Percentiles rank a stretch among this genome's conserved stretches.
Evolutionary conservation across 2,329 filamentous ascomycete genomes (phyloP).

Genomic region (Tolypocladium tropicale): DNA sequence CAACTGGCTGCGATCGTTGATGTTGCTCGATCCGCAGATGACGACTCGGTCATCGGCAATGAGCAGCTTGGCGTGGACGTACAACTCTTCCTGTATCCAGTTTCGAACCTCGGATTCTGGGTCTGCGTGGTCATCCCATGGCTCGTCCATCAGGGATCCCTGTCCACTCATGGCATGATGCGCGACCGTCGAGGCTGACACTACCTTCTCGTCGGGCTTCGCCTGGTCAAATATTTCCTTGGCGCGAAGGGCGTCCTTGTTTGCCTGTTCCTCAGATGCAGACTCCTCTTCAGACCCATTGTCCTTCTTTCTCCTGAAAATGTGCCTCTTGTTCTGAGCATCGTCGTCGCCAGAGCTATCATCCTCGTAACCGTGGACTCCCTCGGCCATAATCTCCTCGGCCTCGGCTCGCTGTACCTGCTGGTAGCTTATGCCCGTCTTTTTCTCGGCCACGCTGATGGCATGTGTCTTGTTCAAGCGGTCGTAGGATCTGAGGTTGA

Average conservation of each 20-base stretch:
- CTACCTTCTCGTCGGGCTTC: constrained; percentile 23
- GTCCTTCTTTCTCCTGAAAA: constrained; percentile 36
- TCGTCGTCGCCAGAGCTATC: constrained; percentile 18
- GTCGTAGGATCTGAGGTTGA: constrained; percentile 89
- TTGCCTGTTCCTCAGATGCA: constrained; percentile 19
- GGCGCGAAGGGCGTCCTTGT: constrained; percentile 31
- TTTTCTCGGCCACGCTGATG: constrained; percentile 65
- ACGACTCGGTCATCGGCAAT: constrained; percentile 81
- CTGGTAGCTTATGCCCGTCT: constrained; percentile 74
- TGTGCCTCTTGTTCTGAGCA: not conserved
- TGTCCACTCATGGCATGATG: constrained; percentile 69
- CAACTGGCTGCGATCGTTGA: constrained; percentile 84
- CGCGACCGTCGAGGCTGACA: constrained; percentile 43
- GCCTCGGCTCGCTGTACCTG: constrained; percentile 82
- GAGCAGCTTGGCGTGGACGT: constrained; percentile 85
- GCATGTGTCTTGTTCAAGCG: constrained; percentile 74
- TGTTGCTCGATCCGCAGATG: constrained; percentile 78
- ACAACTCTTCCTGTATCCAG: constrained; percentile 92
- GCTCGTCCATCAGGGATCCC: constrained; percentile 53
- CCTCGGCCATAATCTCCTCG: constrained; percentile 73
- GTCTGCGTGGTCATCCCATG: constrained; percentile 59
- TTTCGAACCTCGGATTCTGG: constrained; percentile 70
- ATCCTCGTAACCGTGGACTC: constrained; percentile 51
- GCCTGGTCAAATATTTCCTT: constrained; percentile 44
- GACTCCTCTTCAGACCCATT: constrained; percentile 27